A percentile compares a stretch with the other conserved stretches of the same genome.
These are phyloP conservation scores for Tarenaya hassleriana DNA, from an alignment of 345 rosid species.

Conservation along the genomic window DNA sequence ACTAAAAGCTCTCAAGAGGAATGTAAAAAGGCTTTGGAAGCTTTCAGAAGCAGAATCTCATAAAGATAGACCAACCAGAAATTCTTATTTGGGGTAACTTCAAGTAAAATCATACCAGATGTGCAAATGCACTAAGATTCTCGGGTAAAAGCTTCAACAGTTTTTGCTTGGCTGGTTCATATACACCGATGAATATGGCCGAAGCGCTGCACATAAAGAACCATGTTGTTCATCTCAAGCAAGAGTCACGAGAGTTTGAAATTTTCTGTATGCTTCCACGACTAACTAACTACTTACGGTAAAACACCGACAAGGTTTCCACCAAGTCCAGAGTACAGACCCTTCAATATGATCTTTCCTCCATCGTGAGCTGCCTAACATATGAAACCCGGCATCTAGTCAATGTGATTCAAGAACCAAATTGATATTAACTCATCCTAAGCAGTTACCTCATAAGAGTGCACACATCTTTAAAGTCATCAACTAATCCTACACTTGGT, in stretches of 20 bases:
- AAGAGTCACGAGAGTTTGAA: background rate
- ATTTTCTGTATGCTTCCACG: background rate
- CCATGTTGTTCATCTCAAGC: slow-evolving; percentile 15
- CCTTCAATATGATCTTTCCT: slow-evolving; percentile 55
- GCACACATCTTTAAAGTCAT: too few species aligned
- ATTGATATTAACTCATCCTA: background rate
- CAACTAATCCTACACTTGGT: too few species aligned
- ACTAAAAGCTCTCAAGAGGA: background rate
- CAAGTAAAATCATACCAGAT: slow-evolving; percentile 37
- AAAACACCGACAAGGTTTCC: slow-evolving; percentile 80
- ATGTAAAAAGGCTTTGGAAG: slow-evolving; percentile 7
- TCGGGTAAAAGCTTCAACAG: slow-evolving; percentile 46
- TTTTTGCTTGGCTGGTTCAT: slow-evolving; percentile 62
- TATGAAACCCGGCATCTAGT: slow-evolving; percentile 2
- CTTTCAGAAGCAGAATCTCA: background rate
- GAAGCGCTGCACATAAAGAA: slow-evolving; percentile 46
- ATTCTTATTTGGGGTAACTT: background rate
- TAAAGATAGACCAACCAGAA: background rate
- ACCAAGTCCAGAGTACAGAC: slow-evolving; percentile 79
- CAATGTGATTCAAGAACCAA: background rate
- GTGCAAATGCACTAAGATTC: slow-evolving; percentile 55
- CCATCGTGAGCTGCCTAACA: slow-evolving; percentile 63
- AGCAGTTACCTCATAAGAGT: too few species aligned
- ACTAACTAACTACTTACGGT: slow-evolving; percentile 53
- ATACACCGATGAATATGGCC: slow-evolving; percentile 58